phyloP scores from a whole-genome alignment of 202 grass and related monocot genomes.

The Panicum hallii region DNA sequence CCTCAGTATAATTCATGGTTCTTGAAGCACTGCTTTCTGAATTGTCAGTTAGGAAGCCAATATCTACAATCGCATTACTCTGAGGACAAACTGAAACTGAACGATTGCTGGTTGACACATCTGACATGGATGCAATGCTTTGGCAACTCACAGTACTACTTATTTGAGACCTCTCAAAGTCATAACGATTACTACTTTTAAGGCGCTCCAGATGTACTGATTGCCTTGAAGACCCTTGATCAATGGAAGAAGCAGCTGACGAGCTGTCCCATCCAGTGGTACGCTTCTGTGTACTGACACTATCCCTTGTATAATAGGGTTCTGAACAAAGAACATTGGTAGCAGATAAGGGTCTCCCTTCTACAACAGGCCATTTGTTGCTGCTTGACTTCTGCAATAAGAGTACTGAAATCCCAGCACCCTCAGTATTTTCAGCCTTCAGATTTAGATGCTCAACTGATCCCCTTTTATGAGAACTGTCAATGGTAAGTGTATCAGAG shows the following conservation, averaged over 20 bases:
- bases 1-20: conserved; percentile 36
- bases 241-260: conserved; percentile 75
- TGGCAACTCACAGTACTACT: conserved; percentile 53
- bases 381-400: conserved; percentile 70
- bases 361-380: conserved; percentile 78
- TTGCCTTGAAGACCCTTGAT: conserved; percentile 79
- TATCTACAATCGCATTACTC: conserved; percentile 56
- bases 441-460: conserved; percentile 22
- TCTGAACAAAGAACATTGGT: conserved; percentile 75
- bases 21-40: conserved; percentile 51
- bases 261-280: conserved; percentile 68
- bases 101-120: conserved; percentile 68
- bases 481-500: conserved; percentile 14
- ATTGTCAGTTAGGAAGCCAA: conserved; percentile 42
- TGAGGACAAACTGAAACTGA: conserved; percentile 55
- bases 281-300: conserved; percentile 52
- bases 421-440: conserved; percentile 56
- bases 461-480: conserved; percentile 42
- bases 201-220: conserved; percentile 51
- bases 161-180: conserved; percentile 48
- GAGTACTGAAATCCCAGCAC: conserved; percentile 78
- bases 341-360: conserved; percentile 60
- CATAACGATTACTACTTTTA: conserved; percentile 57
- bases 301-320: conserved; percentile 73
- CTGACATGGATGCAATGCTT: conserved; percentile 63